Evolutionary conservation across 345 rosid genomes (phyloP).

Genomic region (Gossypium rotundifolium): DNA sequence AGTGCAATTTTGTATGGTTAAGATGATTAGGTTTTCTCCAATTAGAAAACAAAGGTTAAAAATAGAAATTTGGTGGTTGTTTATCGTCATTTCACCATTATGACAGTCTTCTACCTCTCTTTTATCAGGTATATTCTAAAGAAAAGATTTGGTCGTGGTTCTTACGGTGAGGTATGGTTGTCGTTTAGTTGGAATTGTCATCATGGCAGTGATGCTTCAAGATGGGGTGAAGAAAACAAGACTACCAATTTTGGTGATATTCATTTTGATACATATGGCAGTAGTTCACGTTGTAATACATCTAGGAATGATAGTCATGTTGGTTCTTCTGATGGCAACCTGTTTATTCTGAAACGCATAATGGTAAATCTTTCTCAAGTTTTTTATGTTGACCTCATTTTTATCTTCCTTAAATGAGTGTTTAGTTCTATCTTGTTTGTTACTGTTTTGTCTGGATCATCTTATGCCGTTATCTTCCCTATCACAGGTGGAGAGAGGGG

Average conservation of each 20-base stretch:
- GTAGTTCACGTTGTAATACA: constrained; percentile 31
- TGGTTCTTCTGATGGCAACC: constrained; percentile 36
- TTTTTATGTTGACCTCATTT: background rate
- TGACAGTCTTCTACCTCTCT: background rate
- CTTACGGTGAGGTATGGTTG: constrained; percentile 96
- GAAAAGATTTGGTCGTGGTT: constrained; percentile 87
- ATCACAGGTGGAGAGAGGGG: constrained; percentile 87
- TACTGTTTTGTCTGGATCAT: constrained; percentile 1
- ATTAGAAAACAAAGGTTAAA: background rate
- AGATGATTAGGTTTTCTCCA: background rate
- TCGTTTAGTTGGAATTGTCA: constrained; percentile 81
- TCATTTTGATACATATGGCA: constrained; percentile 21
- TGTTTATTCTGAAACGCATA: constrained; percentile 83
- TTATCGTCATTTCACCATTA: background rate
- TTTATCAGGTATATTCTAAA: constrained; percentile 64
- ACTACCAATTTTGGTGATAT: constrained; percentile 28
- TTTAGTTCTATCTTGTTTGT: background rate
- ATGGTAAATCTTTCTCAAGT: constrained; percentile 47
- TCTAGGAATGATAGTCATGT: constrained; percentile 31
- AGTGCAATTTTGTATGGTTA: background rate
- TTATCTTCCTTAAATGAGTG: background rate
- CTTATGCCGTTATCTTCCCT: background rate
- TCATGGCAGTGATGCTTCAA: constrained; percentile 38
- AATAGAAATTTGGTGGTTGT: background rate
- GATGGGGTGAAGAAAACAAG: constrained; percentile 33